These are phyloP conservation scores for Chrysoporthe deuterocubensis DNA, from an alignment of 2,329 filamentous ascomycete species.

Conservation along the genomic window DNA sequence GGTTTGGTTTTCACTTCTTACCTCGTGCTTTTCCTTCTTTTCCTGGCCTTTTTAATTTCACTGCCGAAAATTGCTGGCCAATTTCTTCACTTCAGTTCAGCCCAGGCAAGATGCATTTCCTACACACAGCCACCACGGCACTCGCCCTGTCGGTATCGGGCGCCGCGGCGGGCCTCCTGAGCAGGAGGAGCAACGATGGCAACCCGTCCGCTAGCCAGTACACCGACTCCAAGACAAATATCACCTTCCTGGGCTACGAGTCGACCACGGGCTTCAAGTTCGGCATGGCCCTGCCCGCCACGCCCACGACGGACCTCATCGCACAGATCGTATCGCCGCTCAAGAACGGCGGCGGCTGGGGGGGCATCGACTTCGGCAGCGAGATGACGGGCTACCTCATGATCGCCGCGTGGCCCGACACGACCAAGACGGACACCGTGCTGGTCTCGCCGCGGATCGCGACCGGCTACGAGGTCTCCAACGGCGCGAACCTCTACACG, in stretches of 20 bases:
- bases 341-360: constrained; percentile 28
- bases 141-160: constrained; percentile 20
- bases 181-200: constrained; percentile 15
- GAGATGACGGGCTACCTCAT: constrained; percentile 41
- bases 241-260: constrained; percentile 28
- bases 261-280: constrained; percentile 23
- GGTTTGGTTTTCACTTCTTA: background rate
- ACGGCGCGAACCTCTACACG: constrained; percentile 46
- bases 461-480: constrained; percentile 44
- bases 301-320: constrained; percentile 27
- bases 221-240: constrained; percentile 25
- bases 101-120: constrained; percentile 17
- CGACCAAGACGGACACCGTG: constrained; percentile 41
- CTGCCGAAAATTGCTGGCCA: background rate
- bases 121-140: constrained; percentile 9
- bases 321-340: constrained; percentile 29
- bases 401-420: constrained; percentile 53
- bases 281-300: constrained; percentile 27
- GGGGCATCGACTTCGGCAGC: constrained; percentile 26
- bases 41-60: background rate
- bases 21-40: background rate
- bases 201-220: constrained; percentile 19
- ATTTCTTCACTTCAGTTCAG: background rate
- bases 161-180: constrained; percentile 14
- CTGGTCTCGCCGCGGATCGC: constrained; percentile 37